Base-by-base conservation (phyloP, 2,329 filamentous ascomycete species). In the Alternaria brassicicola region DNA sequence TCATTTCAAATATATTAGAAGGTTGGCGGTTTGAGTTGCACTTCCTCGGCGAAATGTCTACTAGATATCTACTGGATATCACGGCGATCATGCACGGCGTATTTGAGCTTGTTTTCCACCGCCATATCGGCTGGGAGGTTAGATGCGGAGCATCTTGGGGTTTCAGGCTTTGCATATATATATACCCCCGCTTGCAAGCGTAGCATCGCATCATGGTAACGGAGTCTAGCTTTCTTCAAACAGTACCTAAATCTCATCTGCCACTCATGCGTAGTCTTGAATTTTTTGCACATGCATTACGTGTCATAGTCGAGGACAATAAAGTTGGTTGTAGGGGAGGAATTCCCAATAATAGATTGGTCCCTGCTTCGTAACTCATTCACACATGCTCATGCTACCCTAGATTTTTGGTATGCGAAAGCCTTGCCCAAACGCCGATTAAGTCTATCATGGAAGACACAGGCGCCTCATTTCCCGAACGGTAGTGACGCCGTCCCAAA, bases 341-440 rank as follows among this genome's bases (percentile, higher is more conserved):
- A 72, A 74, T 72, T 73, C 71, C 70, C 70, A 72, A 71, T 64
- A 45, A 55, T 64, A 59, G 55, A 71, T 70, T 72, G 70, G 71
- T 74, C 71, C 70, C 70, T 74, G 68, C 70, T 72, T 72, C 67
- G 51, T 72, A 67, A 70, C 49, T 72, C 69, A 47, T 73, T 61
- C 36, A 58, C 51, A 62, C 57, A 59, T 61, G 62, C 55, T 59
- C 63, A 71, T 72, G 69, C 67, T 72, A 73, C 69, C 71, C 71
- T 73, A 74, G 50, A 61, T 66, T 68, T 68, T 67, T 67, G 61
- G 55, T 64, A 49, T 48, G 54, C 46, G 36, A 49, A 59, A 54
- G 23, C 60, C 50, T 41, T 38, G 36, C 51, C 36, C 36, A 60
- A 66, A 66, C 63, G 61, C 62, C 61, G 50, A 49, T 58, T 63